phyloP scores from a whole-genome alignment of 176 grass and related monocot genomes.

The Hordeum vulgare region MorexV3_pseudomolecules_assembly NC_058524.1:92976316-92976815 shows the following conservation, averaged over 20 bases:
- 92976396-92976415: slow-evolving; percentile 3
- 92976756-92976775: slow-evolving; percentile 73
- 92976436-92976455: slow-evolving; percentile 52
- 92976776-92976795: slow-evolving; percentile 59
- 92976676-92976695: slow-evolving; percentile 79
- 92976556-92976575: slow-evolving; percentile 78
- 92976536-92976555: slow-evolving; percentile 73
- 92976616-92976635: slow-evolving; percentile 55
- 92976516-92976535: slow-evolving; percentile 53
- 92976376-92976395: not conserved
- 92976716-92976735: slow-evolving; percentile 55
- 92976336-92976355: not conserved
- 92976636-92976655: slow-evolving; percentile 45
- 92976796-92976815: slow-evolving; percentile 80
- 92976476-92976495: slow-evolving; percentile 88
- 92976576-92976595: slow-evolving; percentile 66
- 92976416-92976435: not conserved
- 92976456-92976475: slow-evolving; percentile 74
- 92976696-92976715: slow-evolving; percentile 90
- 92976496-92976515: slow-evolving; percentile 58
- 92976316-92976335: not conserved
- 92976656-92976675: slow-evolving; percentile 73
- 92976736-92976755: slow-evolving; percentile 44
- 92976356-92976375: slow-evolving; percentile 2
- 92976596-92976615: slow-evolving; percentile 77